A percentile compares a stretch with the other conserved stretches of the same genome.
These are phyloP conservation scores for Malus hybrid DNA, from an alignment of 331 rosid species.

Conservation along the genomic window DNA sequence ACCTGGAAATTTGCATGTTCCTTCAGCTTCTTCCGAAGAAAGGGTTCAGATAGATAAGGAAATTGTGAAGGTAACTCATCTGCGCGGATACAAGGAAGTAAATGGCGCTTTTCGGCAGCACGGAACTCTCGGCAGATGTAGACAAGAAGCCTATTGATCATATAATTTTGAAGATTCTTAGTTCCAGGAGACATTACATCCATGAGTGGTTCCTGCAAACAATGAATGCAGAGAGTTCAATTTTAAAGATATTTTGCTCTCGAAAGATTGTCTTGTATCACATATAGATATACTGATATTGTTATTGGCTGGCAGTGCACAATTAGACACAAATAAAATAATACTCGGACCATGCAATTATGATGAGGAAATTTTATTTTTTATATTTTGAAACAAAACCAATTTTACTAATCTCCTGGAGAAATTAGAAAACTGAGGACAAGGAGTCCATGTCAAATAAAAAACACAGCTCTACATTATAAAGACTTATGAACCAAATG, in stretches of 20 bases:
- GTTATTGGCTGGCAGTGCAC: not conserved
- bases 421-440: too few relatives aligned
- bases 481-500: too few relatives aligned
- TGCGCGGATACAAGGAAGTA: slow-evolving; percentile 47
- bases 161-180: slow-evolving; percentile 83
- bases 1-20: slow-evolving; percentile 88
- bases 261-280: not conserved
- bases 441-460: too few relatives aligned
- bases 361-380: too few relatives aligned
- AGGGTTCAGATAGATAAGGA: slow-evolving; percentile 74
- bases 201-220: slow-evolving; percentile 89
- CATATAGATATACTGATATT: not conserved
- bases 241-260: not conserved
- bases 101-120: slow-evolving; percentile 67
- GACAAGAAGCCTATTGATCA: slow-evolving; percentile 77
- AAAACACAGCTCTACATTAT: too few relatives aligned
- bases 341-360: too few relatives aligned
- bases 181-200: slow-evolving; percentile 95
- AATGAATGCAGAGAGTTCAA: slow-evolving; percentile 2
- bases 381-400: too few relatives aligned
- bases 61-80: slow-evolving; percentile 71
- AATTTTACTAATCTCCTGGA: too few relatives aligned
- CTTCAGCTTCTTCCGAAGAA: slow-evolving; percentile 71
- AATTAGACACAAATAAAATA: not conserved
- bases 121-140: slow-evolving; percentile 86